Evolutionary conservation across 768 basidiomycete species (phyloP), one percentile per base, ranked within the genome.

Genomic region (Mycena crocata): DNA sequence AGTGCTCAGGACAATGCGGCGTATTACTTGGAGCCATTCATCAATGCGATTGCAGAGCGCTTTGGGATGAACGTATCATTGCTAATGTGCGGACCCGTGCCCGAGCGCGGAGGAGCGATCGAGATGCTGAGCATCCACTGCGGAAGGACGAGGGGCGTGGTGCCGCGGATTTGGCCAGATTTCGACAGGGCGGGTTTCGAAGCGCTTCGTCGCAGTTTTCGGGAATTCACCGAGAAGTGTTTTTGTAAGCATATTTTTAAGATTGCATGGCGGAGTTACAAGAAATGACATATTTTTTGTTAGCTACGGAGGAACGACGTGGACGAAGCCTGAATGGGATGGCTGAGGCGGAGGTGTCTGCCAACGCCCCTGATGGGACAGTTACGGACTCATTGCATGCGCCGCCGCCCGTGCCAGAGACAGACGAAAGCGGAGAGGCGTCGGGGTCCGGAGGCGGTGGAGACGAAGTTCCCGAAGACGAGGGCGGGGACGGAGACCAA

Each of bases 101-200:
- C 55, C 2, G 49, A 61, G 5, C 19, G 49, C 0, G 59, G 59
- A 2, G 59, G 59, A 5, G 32, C 31, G 5, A 61, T 61, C 14
- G 49, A 61, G 49, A 31, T 61, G 35, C 23, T 26, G 24, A 61
- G 59, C 15, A n/a, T 52, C 3, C 59, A 61, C 19, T 14, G 49
- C 2, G 59, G 59, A 30, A 32, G 10, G n/a, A 39, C 49, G 9
- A 44, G 35, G 7, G 59, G 49, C 6, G 1, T 51, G 28, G 48
- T 52, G 26, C 59, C 48, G 19, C 13, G 49, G 26, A 40, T 61
- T 14, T 61, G 59, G 49, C 21, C 49, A 2, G 49, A 61, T 10
- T 30, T 30, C 28, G 59, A 61, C n/a, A 35, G 49, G 1, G 40
- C 40, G 2, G 59, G 59, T 2, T 61, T 61, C 19, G 59, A 50